Percentiles rank a stretch among this genome's conserved stretches.
phyloP scores from a whole-genome alignment of 805 yeast species.

The Zygosaccharomyces bisporus region DNA sequence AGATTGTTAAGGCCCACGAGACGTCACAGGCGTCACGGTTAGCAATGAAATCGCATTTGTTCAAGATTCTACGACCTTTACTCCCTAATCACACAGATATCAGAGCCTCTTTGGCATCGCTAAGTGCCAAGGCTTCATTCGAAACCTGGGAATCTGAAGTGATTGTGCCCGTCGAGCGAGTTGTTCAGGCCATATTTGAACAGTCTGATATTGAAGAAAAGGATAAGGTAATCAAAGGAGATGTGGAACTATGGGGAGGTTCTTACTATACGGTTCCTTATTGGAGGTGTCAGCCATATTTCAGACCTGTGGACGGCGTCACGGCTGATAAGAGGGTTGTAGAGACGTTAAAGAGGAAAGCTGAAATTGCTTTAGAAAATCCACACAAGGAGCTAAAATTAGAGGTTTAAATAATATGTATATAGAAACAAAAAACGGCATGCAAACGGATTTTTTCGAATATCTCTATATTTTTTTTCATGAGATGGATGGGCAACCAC shows the following conservation, averaged over 20 bases:
- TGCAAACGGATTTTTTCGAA: not conserved
- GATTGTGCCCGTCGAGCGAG: constrained; percentile 62
- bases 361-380: constrained; percentile 7
- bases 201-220: constrained; percentile 49
- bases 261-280: constrained; percentile 76
- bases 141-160: constrained; percentile 50
- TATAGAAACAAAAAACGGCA: not conserved
- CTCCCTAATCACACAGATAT: constrained; percentile 72
- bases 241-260: constrained; percentile 71
- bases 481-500: too few relatives aligned
- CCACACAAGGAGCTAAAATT: constrained; percentile 16
- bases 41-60: constrained; percentile 90
- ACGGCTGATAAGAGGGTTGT: constrained; percentile 44
- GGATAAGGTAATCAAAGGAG: constrained; percentile 57
- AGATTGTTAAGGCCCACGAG: constrained; percentile 54
- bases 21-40: constrained; percentile 61
- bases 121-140: constrained; percentile 42
- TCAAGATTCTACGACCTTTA: constrained; percentile 80
- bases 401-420: constrained; percentile 2
- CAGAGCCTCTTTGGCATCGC: constrained; percentile 63
- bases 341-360: constrained; percentile 24
- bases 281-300: constrained; percentile 96
- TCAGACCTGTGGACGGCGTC: constrained; percentile 82
- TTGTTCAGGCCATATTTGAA: constrained; percentile 54
- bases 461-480: not conserved